phyloP scores from a whole-genome alignment of 2,329 filamentous ascomycete genomes.

The Scytalidium lignicola region DNA sequence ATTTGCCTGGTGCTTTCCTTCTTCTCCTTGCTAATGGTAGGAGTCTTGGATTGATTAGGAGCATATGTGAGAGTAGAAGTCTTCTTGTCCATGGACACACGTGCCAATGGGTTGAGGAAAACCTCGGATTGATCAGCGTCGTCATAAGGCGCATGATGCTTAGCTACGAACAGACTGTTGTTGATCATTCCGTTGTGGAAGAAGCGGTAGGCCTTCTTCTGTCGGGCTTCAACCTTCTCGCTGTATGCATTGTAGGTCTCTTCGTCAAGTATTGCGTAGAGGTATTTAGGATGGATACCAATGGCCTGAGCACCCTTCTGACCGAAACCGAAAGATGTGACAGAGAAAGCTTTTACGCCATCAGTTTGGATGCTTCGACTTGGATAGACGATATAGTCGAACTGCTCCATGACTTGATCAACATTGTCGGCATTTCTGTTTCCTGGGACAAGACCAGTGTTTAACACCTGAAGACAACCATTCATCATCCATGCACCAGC shows the following conservation, averaged over 20 bases:
- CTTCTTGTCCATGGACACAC: conserved; percentile 83
- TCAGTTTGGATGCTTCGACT: conserved; percentile 95
- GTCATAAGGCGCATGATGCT: conserved; percentile 83
- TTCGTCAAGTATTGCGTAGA: conserved; percentile 90
- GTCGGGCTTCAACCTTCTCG: conserved; percentile 81
- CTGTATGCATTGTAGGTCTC: conserved; percentile 77
- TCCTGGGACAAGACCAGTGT: conserved; percentile 87
- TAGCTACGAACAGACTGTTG: conserved; percentile 96
- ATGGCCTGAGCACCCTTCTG: conserved; percentile 98
- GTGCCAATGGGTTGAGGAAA: conserved; percentile 89
- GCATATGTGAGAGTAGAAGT: conserved; percentile 72
- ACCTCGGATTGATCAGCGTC: conserved; percentile 82
- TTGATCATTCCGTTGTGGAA: conserved; percentile 98
- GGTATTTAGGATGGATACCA: conserved; percentile 92
- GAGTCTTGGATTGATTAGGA: conserved; percentile 55
- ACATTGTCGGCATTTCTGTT: conserved; percentile 99
- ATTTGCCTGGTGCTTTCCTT: conserved; percentile 53
- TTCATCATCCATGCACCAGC: conserved; percentile 99
- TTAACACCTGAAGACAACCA: conserved; percentile 91
- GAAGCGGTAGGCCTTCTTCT: conserved; percentile 98
- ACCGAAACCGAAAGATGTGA: conserved; percentile 98
- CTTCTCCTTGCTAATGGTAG: conserved; percentile 56
- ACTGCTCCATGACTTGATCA: conserved; percentile 93
- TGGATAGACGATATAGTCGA: conserved; percentile 96
- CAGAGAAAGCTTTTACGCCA: conserved; percentile 96